Base-by-base conservation (phyloP, 306 rosid species). In the Abrus pulchellus region DNA sequence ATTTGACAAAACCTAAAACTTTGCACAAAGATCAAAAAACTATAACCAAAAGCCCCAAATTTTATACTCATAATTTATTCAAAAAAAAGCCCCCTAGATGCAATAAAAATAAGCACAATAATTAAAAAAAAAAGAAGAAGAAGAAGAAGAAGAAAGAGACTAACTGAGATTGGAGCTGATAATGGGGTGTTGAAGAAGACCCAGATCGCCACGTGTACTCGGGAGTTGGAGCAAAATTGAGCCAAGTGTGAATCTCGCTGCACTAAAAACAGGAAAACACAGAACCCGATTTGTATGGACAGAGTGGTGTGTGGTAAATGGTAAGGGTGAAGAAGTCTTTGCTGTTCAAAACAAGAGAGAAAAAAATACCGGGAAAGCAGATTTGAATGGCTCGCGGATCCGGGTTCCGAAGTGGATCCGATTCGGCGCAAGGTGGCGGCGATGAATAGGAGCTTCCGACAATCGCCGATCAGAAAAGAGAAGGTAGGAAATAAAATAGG, bases 201-300 rank as follows among this genome's bases (percentile, higher is more conserved):
- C 91, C 86, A 94, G 97, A 92, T 94, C 98, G 92, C 87, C 95
- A 85, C 96, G 90, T 90, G 98, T 84, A 64, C 80, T 85, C 76
- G 45, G 87, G 78, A 94, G 84, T 81, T 81, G 81, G 79, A 89
- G 91, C 90, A 64, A 82, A 91, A 89, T 73, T 84, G 75, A 75
- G 57, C 89, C 59, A 84, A 82, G 65, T 43, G 82, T 82, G 75
- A 88, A 86, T 86, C 92, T 88, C 86, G 81, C 90, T 80, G 78
- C 73, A 84, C 85, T 68, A 52, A 86, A 87, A 82, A 79, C 84
- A 72, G 82, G 74, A 52, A 45, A 91, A 77, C 84, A 78, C 71
- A 86, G 68, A 87, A 86, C 76, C 78, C 82, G 68, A 83, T 82
- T 86, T 82, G 80, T 32, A 75, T 38, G 83, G 83, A 64, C 44